Evolutionary conservation across 164 flowering plant species (phyloP), one percentile per base, ranked within the genome.

Genomic region (Liquidambar formosana): DNA sequence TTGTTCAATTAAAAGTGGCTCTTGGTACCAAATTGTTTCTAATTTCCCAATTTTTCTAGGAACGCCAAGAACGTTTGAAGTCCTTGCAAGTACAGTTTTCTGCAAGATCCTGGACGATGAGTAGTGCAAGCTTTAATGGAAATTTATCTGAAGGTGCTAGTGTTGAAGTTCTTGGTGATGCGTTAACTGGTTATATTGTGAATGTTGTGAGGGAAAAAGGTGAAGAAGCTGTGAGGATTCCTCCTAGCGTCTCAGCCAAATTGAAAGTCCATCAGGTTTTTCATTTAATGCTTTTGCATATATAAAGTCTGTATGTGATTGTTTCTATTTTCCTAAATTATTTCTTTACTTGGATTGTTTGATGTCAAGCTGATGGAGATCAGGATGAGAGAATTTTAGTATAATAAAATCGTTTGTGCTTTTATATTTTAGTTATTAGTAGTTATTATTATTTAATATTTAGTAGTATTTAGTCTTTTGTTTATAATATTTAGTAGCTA

Each of bases 131-230:
- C 76, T 79, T 53, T 69, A 76, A 63, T 65, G 81, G 83, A 41
- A 80, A 51, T 71, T 74, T 78, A 53, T 58, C 81, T 18, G 90
- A 87, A 27, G 88, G 88, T 72, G 82, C 84, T n/a, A 77, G 65
- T 71, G 67, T 74, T 66, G 93, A 93, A 68, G 85, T 91, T 48
- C 83, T 89, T 47, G 96, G 97, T 75, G 97, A 93, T 79, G 78
- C 87, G n/a, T 60, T 57, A 43, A 81, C 81, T 2, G 99, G 99
- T 65, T 93, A 85, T 75, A 89, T 96, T 58, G 90, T 93, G 69
- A 96, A 96, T 81, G 98, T 93, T 77, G 97, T 85, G 68, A 82
- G 99, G 73, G 98, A 96, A 73, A 86, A 82, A 65, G 89, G 89
- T 66, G 99, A 96, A 80, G 97, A 83, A 44, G 86, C 91, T 68